A percentile compares a stretch with the other conserved stretches of the same genome.
Evolutionary conservation across 495 filamentous ascomycete species (phyloP).

Genomic region (Podospora australis): DNA sequence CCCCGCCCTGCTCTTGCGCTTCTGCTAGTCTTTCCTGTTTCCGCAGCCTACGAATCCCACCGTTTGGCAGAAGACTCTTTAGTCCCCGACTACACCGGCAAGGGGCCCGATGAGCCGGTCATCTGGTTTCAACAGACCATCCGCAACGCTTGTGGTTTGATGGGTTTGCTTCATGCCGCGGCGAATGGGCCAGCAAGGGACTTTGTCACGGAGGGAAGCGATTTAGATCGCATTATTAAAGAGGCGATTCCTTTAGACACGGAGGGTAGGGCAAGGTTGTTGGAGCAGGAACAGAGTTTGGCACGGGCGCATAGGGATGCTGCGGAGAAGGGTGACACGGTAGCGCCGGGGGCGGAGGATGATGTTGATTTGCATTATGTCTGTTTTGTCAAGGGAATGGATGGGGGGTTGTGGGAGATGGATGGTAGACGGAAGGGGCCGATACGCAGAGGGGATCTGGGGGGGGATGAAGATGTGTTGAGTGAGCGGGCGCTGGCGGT

Average conservation of each 20-base stretch:
- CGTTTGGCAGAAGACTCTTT: conserved; percentile 59
- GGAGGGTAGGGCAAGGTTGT: conserved; percentile 55
- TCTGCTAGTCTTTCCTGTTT: conserved; percentile 79
- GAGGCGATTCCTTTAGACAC: conserved; percentile 48
- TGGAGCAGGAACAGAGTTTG: conserved; percentile 66
- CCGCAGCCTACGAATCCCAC: conserved; percentile 59
- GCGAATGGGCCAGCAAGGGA: conserved; percentile 46
- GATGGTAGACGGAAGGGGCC: conserved; percentile 73
- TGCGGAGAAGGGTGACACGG: conserved; percentile 65
- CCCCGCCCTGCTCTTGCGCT: conserved; percentile 78
- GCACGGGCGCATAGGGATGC: conserved; percentile 67
- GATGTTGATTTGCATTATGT: conserved; percentile 77
- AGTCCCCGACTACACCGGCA: conserved; percentile 35
- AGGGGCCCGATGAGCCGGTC: conserved; percentile 50
- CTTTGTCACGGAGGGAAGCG: conserved; percentile 37
- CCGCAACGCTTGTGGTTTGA: conserved; percentile 72
- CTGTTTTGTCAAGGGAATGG: conserved; percentile 69
- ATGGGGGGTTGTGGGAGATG: conserved; percentile 72
- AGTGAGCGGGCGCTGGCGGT: conserved; percentile 58
- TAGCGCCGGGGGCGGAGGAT: conserved; percentile 59
- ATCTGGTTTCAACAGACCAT: conserved; percentile 88
- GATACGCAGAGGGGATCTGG: conserved; percentile 51
- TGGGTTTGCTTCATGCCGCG: conserved; percentile 70
- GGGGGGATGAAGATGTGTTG: conserved; percentile 57
- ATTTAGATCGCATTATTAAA: conserved; percentile 36